phyloP scores from a whole-genome alignment of 371 early-diverging fungal genomes.

The Quaeritorhiza haematococci region DNA sequence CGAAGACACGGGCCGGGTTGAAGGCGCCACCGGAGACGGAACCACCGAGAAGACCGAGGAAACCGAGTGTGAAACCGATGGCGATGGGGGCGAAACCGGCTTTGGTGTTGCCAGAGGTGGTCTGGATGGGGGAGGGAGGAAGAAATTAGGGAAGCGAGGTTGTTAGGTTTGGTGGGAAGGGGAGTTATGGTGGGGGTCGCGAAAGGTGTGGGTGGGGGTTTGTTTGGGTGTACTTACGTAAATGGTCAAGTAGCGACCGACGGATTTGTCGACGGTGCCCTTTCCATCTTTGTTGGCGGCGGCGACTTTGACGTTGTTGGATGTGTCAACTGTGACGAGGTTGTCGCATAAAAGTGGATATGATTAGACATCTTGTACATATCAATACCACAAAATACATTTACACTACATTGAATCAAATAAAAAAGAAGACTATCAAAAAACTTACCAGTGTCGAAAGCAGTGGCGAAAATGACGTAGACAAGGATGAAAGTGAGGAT shows the following conservation, averaged over 20 bases:
- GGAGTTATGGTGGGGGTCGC: not conserved
- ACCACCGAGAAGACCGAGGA: slow-evolving; percentile 58
- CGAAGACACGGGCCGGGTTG: slow-evolving; percentile 67
- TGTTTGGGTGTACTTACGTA: slow-evolving; percentile 30
- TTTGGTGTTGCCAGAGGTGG: slow-evolving; percentile 55
- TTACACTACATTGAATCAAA: too few relatives aligned
- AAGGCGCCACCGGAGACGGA: slow-evolving; percentile 66
- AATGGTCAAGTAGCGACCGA: slow-evolving; percentile 49
- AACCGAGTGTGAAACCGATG: slow-evolving; percentile 63
- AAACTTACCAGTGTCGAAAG: slow-evolving; percentile 57
- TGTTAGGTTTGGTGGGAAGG: not conserved
- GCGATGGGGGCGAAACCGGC: slow-evolving; percentile 59
- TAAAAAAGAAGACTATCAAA: too few relatives aligned
- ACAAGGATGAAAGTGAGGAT: slow-evolving; percentile 64
- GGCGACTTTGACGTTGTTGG: slow-evolving; percentile 42
- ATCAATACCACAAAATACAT: too few relatives aligned
- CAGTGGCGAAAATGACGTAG: slow-evolving; percentile 69
- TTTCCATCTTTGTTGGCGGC: slow-evolving; percentile 19
- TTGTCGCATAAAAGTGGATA: too few relatives aligned
- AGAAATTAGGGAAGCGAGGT: not conserved
- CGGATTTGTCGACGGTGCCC: slow-evolving; percentile 4
- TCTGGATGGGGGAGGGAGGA: slow-evolving; percentile 18
- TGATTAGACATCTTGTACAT: too few relatives aligned
- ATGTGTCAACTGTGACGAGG: slow-evolving; percentile 46
- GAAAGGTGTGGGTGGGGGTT: not conserved